A percentile compares a stretch with the other conserved stretches of the same genome.
These are phyloP conservation scores for Aspergillus panamensis DNA, from an alignment of 495 filamentous ascomycete species.

Conservation along the genomic window DNA sequence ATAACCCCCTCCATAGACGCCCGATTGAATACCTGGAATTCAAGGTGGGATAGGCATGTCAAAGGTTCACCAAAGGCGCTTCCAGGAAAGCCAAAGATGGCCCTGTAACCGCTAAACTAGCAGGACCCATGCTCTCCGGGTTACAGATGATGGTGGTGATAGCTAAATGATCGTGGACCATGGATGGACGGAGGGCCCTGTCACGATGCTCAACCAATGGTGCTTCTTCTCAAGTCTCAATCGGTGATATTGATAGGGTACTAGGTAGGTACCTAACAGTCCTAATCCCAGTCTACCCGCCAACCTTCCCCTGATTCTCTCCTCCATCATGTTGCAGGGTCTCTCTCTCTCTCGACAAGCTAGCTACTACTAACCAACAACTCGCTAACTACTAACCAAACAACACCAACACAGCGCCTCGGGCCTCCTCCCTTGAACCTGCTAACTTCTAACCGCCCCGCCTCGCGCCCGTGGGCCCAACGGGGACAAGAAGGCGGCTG, in stretches of 20 bases:
- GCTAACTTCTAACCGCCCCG: constrained; percentile 18
- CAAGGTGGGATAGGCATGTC: not conserved
- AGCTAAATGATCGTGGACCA: constrained; percentile 10
- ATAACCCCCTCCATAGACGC: not conserved
- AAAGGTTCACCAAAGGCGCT: not conserved
- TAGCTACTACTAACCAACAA: no score
- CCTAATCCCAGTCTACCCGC: constrained; percentile 4
- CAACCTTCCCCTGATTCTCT: constrained; percentile 14
- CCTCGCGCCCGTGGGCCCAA: constrained; percentile 30
- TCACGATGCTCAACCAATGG: constrained; percentile 4
- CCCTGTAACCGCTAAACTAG: not conserved
- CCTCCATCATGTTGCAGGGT: not conserved
- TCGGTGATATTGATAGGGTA: not conserved
- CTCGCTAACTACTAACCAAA: no score
- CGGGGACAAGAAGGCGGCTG: constrained; percentile 29
- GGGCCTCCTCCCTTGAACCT: constrained; percentile 2
- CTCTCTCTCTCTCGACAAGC: not conserved
- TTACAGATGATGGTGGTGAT: not conserved
- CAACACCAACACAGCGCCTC: not conserved
- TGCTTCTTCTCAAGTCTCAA: not conserved
- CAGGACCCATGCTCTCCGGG: not conserved
- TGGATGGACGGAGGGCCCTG: constrained; percentile 13
- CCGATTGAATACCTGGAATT: not conserved
- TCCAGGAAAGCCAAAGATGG: not conserved
- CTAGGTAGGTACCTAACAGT: not conserved